phyloP scores from a whole-genome alignment of 108 stramenopile species.

The Skeletonema marinoi region DNA sequence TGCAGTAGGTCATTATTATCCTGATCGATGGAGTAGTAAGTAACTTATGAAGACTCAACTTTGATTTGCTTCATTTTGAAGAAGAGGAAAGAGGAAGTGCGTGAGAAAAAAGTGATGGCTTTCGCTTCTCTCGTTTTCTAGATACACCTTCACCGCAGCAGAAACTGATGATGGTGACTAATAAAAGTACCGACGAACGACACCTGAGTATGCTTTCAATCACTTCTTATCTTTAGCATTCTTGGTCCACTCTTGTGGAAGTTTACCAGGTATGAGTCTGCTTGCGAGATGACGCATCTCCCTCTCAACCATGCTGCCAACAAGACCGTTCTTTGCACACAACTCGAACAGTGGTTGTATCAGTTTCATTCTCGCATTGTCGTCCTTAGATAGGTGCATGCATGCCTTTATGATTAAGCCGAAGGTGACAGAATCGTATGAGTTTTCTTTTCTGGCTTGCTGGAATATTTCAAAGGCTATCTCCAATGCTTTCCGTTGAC shows the following conservation, averaged over 20 bases:
- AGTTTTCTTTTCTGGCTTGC: no score
- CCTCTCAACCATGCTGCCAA: slow-evolving; percentile 32
- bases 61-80: no score
- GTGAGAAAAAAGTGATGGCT: no score
- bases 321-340: slow-evolving; percentile 40
- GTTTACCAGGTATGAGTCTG: slow-evolving; percentile 5
- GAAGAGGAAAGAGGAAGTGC: no score
- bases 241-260: slow-evolving; percentile 20
- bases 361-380: slow-evolving; percentile 27
- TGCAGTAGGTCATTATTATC: not conserved
- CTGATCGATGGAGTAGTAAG: no score
- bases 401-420: slow-evolving; percentile 38
- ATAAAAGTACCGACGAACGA: no score
- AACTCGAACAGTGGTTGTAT: slow-evolving; percentile 32
- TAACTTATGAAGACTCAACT: no score
- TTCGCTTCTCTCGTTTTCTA: no score
- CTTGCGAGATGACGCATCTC: slow-evolving; percentile 30
- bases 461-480: no score
- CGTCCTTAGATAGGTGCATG: slow-evolving; percentile 35
- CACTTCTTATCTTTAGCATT: slow-evolving; percentile 17
- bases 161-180: no score
- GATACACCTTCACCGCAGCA: no score
- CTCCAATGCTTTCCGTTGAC: slow-evolving; percentile 31
- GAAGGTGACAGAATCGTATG: no score
- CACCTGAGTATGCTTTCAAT: not conserved